Percentiles rank a stretch among this genome's conserved stretches.
Conservation (phyloP, 1,284 basidiomycete species). For the Entoloma clypeatum region DNA sequence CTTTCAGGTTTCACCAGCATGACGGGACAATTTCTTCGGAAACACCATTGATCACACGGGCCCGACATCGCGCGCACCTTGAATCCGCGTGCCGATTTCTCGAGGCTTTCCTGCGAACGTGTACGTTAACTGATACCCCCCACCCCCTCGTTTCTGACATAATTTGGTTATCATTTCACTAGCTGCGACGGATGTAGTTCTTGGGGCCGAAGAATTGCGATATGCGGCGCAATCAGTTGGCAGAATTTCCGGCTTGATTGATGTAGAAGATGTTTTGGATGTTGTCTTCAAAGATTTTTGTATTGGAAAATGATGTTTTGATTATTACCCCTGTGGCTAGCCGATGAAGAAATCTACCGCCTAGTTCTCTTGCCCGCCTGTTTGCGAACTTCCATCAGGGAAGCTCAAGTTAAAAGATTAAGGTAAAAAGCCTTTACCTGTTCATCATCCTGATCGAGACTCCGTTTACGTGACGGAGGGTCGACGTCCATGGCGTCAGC, state of each 20-base stretch:
- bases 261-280: conserved; percentile 78
- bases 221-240: conserved; percentile 82
- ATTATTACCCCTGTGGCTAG: background rate
- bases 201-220: conserved; percentile 81
- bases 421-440: conserved; percentile 25
- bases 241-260: conserved; percentile 69
- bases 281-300: conserved; percentile 82
- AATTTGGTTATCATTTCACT: conserved; percentile 8
- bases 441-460: conserved; percentile 27
- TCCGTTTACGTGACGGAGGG: conserved; percentile 27
- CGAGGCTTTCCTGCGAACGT: conserved; percentile 58
- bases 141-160: conserved; percentile 3
- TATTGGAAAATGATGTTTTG: conserved; percentile 64
- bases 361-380: conserved; percentile 26
- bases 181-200: conserved; percentile 60
- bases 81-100: conserved; percentile 63
- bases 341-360: conserved; percentile 11
- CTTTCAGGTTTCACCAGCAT: conserved; percentile 35
- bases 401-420: background rate
- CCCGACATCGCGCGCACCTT: conserved; percentile 75
- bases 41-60: conserved; percentile 71
- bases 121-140: conserved; percentile 34
- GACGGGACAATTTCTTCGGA: conserved; percentile 29
- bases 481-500: conserved; percentile 34
- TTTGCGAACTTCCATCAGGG: conserved; percentile 4